Conservation (phyloP, 306 rosid genomes). For the Trifolium subterraneum region DNA sequence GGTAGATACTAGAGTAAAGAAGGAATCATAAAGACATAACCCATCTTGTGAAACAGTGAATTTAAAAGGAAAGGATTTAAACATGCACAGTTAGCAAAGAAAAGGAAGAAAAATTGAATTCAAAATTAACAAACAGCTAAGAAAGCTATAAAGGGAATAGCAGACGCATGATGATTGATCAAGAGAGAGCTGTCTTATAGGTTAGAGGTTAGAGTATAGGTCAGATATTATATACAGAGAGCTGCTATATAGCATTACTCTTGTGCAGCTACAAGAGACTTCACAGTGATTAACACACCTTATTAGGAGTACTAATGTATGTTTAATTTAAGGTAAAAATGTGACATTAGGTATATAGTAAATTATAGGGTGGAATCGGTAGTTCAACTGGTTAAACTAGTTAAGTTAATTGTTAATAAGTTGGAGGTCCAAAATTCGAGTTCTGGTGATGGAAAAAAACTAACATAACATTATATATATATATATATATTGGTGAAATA, state of each 20-base stretch:
- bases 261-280: constrained; percentile 46
- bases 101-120: constrained; percentile 5
- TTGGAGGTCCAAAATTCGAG: no score
- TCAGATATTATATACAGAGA: constrained; percentile 47
- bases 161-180: constrained; percentile 49
- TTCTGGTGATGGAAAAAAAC: no score
- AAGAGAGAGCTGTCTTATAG: constrained; percentile 38
- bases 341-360: no score
- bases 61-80: constrained; percentile 41
- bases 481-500: no score
- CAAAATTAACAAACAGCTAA: constrained; percentile 45
- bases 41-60: constrained; percentile 48
- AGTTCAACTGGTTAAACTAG: no score
- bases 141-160: constrained; percentile 44
- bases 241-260: constrained; percentile 2
- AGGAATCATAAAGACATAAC: constrained; percentile 30
- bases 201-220: constrained; percentile 10
- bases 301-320: no score
- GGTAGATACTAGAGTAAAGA: neutral
- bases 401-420: no score
- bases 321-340: no score
- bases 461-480: no score
- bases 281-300: no score
- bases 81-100: constrained; percentile 24
- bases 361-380: no score